Percentiles rank a stretch among this genome's conserved stretches.
Conservation (phyloP, 805 yeast species). For the Grigorovia yakushimaensis region DNA sequence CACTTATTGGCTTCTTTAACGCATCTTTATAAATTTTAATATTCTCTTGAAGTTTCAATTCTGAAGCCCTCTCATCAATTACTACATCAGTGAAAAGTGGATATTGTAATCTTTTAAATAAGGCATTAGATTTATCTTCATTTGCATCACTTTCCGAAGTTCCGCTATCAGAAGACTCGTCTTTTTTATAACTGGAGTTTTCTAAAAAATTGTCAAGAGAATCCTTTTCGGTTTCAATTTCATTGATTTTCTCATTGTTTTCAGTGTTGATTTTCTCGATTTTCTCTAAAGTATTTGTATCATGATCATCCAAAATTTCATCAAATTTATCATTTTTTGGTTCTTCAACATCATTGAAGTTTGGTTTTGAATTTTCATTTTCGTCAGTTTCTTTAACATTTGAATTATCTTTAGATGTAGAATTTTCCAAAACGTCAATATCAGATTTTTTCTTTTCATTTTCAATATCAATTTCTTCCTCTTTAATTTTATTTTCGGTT, state of each 20-base stretch:
- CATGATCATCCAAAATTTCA: not conserved
- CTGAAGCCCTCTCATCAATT: constrained; percentile 3
- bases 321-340: not conserved
- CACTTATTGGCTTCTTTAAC: constrained; percentile 31
- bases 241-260: not conserved
- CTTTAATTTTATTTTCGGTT: not conserved
- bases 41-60: constrained; percentile 24
- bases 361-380: not conserved
- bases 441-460: not conserved
- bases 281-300: not conserved
- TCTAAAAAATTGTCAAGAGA: too few species aligned
- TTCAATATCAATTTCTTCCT: not conserved
- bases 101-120: not conserved
- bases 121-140: not conserved
- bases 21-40: constrained; percentile 31
- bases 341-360: not conserved
- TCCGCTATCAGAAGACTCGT: not conserved
- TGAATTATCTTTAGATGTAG: not conserved
- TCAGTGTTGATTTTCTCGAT: not conserved
- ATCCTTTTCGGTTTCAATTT: not conserved
- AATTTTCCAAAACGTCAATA: not conserved
- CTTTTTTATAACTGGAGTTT: too few species aligned
- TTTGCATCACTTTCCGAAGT: not conserved
- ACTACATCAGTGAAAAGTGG: constrained; percentile 14
- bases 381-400: not conserved